Conservation (phyloP, 176 grass and related monocot genomes). For the Chloris gayana region DNA sequence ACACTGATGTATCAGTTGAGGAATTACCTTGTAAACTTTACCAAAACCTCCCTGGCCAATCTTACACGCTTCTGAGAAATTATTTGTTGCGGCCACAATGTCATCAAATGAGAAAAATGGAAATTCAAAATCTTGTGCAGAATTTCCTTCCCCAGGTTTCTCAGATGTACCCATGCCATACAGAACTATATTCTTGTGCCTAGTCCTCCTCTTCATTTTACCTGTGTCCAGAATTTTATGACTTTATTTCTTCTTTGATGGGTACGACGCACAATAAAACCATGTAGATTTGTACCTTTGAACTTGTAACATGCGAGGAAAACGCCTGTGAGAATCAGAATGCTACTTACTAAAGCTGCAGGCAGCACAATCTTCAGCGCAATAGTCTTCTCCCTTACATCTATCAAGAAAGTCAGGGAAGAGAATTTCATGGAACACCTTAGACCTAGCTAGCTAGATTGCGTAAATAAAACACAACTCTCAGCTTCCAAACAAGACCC, state of each 20-base stretch:
- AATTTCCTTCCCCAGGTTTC: neutral
- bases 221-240: neutral
- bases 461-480: too few species aligned
- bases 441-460: too few species aligned
- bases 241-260: neutral
- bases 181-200: neutral
- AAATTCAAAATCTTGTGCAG: constrained; percentile 3
- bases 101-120: constrained; percentile 21
- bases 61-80: constrained; percentile 28
- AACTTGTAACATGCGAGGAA: too few species aligned
- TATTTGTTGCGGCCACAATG: neutral
- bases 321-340: too few species aligned
- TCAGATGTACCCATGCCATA: neutral
- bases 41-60: constrained; percentile 51
- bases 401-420: neutral
- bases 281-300: neutral
- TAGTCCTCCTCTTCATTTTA: neutral
- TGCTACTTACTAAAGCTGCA: too few species aligned
- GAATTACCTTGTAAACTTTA: constrained; percentile 46
- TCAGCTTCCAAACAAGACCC: too few species aligned
- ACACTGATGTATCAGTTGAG: too few species aligned
- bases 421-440: neutral
- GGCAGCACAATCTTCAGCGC: too few species aligned
- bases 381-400: too few species aligned
- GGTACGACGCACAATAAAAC: neutral